A percentile compares a stretch with the other conserved stretches of the same genome.
phyloP scores from a whole-genome alignment of 164 flowering plant species.

The Nymphaea colorata region DNA sequence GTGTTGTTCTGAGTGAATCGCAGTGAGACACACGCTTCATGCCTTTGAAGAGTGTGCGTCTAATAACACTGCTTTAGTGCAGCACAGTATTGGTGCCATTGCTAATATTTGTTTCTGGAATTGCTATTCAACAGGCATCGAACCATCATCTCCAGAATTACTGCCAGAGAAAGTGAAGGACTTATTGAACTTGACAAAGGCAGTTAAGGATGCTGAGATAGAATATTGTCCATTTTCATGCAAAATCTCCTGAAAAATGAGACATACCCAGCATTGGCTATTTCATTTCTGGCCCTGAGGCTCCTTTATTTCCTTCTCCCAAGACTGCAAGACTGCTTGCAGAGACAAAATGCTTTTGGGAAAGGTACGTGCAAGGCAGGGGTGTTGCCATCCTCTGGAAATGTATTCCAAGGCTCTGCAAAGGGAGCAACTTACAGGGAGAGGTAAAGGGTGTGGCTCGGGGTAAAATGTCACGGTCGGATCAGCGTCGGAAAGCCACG shows the following conservation, averaged over 20 bases:
- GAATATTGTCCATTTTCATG: conserved; percentile 84
- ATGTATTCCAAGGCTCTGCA: conserved; percentile 45
- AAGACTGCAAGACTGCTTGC: conserved; percentile 21
- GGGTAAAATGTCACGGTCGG: no score
- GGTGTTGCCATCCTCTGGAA: conserved; percentile 41
- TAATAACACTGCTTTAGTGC: no score
- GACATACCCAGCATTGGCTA: conserved; percentile 74
- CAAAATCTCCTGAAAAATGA: conserved; percentile 86
- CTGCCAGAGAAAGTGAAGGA: conserved; percentile 22
- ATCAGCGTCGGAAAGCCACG: no score
- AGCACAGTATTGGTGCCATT: no score
- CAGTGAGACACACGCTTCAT: no score
- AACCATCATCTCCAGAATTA: conserved; percentile 16
- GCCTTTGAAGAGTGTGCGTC: no score
- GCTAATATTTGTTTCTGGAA: no score
- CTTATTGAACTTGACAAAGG: conserved; percentile 24
- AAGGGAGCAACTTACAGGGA: conserved; percentile 73
- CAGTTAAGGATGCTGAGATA: conserved; percentile 16
- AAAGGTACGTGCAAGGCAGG: conserved; percentile 22
- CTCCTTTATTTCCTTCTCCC: conserved; percentile 46
- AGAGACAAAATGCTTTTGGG: conserved; percentile 10
- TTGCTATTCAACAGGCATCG: no score
- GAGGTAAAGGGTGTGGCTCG: conserved; percentile 81
- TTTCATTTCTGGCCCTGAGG: conserved; percentile 59
- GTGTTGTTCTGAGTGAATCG: no score